Evolutionary conservation across 768 basidiomycete species (phyloP).

Genomic region (Lyophyllum semitale): DNA sequence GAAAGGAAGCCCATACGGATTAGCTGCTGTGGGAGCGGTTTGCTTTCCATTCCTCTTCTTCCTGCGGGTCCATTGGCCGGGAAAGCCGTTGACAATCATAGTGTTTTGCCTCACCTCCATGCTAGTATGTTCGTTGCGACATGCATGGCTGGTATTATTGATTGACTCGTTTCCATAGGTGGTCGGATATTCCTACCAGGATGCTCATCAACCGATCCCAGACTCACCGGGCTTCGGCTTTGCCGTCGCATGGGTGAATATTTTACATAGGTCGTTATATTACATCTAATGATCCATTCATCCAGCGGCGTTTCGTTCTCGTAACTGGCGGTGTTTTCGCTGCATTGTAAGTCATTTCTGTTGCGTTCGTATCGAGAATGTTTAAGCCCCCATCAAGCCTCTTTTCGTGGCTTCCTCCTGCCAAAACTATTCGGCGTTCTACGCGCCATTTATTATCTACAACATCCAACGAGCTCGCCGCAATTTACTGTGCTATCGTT

Average conservation of each 20-base stretch:
- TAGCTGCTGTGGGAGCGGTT: conserved; percentile 67
- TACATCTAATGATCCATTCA: not conserved
- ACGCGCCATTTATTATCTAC: conserved; percentile 73
- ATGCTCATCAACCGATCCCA: conserved; percentile 47
- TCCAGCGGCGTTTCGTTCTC: conserved; percentile 64
- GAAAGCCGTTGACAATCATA: conserved; percentile 69
- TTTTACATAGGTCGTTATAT: not conserved
- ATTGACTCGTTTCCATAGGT: conserved; percentile 42
- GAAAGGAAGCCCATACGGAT: conserved; percentile 63
- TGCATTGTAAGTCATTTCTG: conserved; percentile 59
- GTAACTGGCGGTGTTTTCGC: conserved; percentile 73
- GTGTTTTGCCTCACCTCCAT: conserved; percentile 65
- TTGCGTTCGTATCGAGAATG: not conserved
- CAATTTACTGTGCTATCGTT: conserved; percentile 74
- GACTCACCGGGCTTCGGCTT: conserved; percentile 61
- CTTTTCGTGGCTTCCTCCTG: conserved; percentile 74
- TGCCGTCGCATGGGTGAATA: conserved; percentile 71
- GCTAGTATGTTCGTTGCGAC: conserved; percentile 43
- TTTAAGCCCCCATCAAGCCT: conserved; percentile 37
- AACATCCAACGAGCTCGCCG: conserved; percentile 65
- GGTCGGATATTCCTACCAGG: conserved; percentile 74
- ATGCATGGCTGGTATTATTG: not conserved
- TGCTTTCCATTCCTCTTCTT: conserved; percentile 76
- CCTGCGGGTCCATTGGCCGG: conserved; percentile 73
- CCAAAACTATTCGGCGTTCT: conserved; percentile 72